Base-by-base conservation (phyloP, 2,329 filamentous ascomycete genomes). In the Phialophora chinensis region DNA sequence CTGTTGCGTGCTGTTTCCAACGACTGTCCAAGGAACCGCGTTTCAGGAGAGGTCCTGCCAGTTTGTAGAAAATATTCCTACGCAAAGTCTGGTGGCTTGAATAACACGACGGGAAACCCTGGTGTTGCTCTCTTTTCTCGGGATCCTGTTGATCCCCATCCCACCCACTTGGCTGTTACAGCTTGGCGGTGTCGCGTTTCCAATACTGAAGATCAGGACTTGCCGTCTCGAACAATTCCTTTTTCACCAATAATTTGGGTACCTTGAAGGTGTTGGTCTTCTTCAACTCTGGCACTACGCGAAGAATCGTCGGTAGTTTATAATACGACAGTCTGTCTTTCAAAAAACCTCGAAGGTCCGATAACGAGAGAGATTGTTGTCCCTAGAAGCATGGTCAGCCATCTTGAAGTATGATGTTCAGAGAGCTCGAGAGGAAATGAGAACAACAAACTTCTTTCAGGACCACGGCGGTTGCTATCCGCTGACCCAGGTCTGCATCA, bases 401-500 rank as follows among this genome's bases (percentile, higher is more conserved):
- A 23, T 49, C 6, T 49, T 20, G 44, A 7, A 8, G 31, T 7
- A 7, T 31, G 29, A 6, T 31, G 29, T 31, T 31, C 6, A 11
- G 8, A 33, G 3, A 11, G 31, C 31, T 33, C 31, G 31, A 33
- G 10, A 33, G 31, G 10, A 6, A 47, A 20, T 2, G 20, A 7
- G 44, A 49, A 17, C 14, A 10, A 61, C 59, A 12, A 12, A 60
- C 62, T 12, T 62, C 49, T 35, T 62, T 29, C 29, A 54, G 42
- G n/a, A 67, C 77, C 6, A 83, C 63, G 3, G 78, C 75, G 7
- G 81, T 80, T 10, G 77, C 82, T 2, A 84, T 80, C 4, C 80
- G 74, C 71, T 84, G 80, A 3, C 81, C 81, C 65, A 79, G 83
- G 63, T 83, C 81, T 10, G 81, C 78, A 62, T 83, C 81, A 1